Conservation (phyloP, 306 rosid species). For the Cicer cuneatum region DNA sequence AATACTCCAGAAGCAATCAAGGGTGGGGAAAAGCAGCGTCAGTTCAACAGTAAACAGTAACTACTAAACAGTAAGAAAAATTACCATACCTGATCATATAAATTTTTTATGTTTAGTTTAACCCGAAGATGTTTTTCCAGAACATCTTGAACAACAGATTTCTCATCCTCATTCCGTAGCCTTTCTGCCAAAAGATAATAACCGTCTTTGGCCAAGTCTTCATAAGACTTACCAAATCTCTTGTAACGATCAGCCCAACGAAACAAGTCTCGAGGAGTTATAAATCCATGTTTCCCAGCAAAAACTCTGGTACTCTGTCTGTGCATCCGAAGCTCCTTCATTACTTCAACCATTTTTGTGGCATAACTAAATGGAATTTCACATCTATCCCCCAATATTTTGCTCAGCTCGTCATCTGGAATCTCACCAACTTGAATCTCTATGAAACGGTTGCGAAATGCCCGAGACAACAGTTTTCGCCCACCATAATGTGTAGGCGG, state of each 20-base stretch:
- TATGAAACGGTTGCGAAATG: constrained; percentile 91
- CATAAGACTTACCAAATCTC: constrained; percentile 62
- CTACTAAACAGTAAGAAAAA: constrained; percentile 6
- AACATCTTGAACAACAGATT: constrained; percentile 65
- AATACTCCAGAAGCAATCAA: constrained; percentile 1
- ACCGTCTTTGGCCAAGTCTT: constrained; percentile 90
- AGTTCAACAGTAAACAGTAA: constrained; percentile 8
- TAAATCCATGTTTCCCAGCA: constrained; percentile 93
- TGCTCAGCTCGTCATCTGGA: constrained; percentile 79
- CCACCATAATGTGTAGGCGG: constrained; percentile 94
- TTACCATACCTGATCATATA: constrained; percentile 69
- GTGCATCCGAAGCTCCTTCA: constrained; percentile 79
- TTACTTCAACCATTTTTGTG: constrained; percentile 79
- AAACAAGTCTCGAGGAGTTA: constrained; percentile 93
- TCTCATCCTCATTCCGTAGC: constrained; percentile 73
- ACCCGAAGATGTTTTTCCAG: constrained; percentile 62
- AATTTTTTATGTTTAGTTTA: constrained; percentile 49
- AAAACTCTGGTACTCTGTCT: constrained; percentile 82
- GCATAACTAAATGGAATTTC: constrained; percentile 69
- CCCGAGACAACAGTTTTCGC: constrained; percentile 92
- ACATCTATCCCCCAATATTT: constrained; percentile 67
- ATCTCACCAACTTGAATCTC: constrained; percentile 95
- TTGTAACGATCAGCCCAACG: constrained; percentile 92
- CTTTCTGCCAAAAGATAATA: constrained; percentile 95
- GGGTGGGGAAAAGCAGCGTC: not conserved